These are phyloP conservation scores for Agapanthus africanus DNA, from an alignment of 106 monocot genomes.

Conservation along the genomic window DNA sequence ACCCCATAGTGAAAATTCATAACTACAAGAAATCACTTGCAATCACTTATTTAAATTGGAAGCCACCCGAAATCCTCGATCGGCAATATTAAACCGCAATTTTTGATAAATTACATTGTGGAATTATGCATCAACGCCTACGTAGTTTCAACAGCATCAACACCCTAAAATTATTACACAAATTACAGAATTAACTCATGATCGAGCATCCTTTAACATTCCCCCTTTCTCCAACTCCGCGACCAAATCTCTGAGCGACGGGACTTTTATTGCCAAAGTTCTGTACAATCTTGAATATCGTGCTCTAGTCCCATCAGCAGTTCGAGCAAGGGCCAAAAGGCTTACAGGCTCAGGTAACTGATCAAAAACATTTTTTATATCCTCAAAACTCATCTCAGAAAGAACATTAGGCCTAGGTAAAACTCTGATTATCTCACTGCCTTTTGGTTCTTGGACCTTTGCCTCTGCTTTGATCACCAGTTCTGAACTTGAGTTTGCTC, in stretches of 20 bases:
- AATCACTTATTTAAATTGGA: too few relatives aligned
- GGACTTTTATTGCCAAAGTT: slow-evolving; percentile 91
- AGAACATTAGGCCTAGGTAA: slow-evolving; percentile 67
- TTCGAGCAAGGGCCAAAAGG: slow-evolving; percentile 77
- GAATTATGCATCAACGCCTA: too few relatives aligned
- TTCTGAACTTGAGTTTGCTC: slow-evolving; percentile 75
- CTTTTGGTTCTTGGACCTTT: slow-evolving; percentile 71
- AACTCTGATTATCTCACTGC: slow-evolving; percentile 72
- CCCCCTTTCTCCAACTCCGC: too few relatives aligned
- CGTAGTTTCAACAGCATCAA: too few relatives aligned
- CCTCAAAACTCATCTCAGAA: slow-evolving; percentile 75
- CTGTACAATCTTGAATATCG: slow-evolving; percentile 85
- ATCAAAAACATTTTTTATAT: slow-evolving; percentile 66
- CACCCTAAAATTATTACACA: too few relatives aligned
- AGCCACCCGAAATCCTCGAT: too few relatives aligned
- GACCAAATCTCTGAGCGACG: slow-evolving; percentile 70
- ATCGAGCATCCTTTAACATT: too few relatives aligned
- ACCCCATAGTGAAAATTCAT: too few relatives aligned
- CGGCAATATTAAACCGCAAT: too few relatives aligned
- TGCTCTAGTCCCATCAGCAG: slow-evolving; percentile 85
- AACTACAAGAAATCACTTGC: too few relatives aligned
- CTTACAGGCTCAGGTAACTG: slow-evolving; percentile 87
- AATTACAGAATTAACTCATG: too few relatives aligned
- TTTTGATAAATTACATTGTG: too few relatives aligned
- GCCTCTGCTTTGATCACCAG: slow-evolving; percentile 90